phyloP scores from a whole-genome alignment of 1,284 basidiomycete genomes.

The Papiliotrema terrestris region DNA sequence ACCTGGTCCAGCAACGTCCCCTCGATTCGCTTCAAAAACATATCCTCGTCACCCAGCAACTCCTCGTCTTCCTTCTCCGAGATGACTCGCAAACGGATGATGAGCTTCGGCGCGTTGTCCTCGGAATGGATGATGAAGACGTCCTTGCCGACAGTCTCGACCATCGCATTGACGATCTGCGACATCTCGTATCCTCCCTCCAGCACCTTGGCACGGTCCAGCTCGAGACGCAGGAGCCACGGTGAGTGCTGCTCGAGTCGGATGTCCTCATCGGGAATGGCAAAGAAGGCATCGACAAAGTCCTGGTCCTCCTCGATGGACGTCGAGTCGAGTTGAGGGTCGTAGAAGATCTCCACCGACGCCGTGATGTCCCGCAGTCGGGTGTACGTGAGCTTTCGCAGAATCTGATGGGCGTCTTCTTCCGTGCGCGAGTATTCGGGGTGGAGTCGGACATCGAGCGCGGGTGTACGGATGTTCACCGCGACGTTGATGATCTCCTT shows the following conservation, averaged over 20 bases:
- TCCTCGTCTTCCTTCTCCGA: constrained; percentile 86
- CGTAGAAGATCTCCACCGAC: constrained; percentile 97
- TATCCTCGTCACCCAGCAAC: constrained; percentile 81
- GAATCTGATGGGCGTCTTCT: constrained; percentile 43
- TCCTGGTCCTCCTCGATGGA: constrained; percentile 94
- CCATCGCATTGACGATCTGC: constrained; percentile 89
- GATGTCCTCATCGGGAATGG: constrained; percentile 96
- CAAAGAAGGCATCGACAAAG: constrained; percentile 99
- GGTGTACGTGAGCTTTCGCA: constrained; percentile 71
- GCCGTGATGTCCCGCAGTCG: constrained; percentile 92
- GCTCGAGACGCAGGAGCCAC: constrained; percentile 93
- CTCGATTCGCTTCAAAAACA: constrained; percentile 93
- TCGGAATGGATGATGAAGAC: constrained; percentile 98
- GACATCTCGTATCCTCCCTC: constrained; percentile 95
- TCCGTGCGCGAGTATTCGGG: constrained; percentile 77
- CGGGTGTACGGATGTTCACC: constrained; percentile 97
- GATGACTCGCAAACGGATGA: constrained; percentile 93
- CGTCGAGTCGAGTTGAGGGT: constrained; percentile 86
- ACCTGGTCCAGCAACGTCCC: constrained; percentile 97
- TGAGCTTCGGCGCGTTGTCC: constrained; percentile 95
- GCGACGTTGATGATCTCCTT: constrained; percentile 99
- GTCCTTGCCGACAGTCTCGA: constrained; percentile 92
- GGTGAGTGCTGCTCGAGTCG: constrained; percentile 90
- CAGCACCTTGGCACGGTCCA: constrained; percentile 96
- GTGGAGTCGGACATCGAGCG: constrained; percentile 83